Base-by-base conservation (phyloP, 805 yeast species). In the Clavispora vitiphila region DNA sequence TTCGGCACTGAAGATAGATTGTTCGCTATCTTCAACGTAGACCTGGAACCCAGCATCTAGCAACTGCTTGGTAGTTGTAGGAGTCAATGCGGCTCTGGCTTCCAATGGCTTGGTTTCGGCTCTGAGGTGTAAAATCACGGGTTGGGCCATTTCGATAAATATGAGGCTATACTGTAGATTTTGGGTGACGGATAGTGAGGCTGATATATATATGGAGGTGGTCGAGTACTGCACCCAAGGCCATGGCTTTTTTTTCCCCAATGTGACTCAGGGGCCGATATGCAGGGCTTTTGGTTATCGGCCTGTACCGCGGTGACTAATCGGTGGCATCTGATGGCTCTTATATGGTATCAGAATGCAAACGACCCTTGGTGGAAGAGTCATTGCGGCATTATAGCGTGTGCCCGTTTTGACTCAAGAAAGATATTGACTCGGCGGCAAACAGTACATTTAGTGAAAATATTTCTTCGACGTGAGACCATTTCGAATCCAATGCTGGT, bases 31-130 rank as follows among this genome's bases (percentile, higher is more conserved):
- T 69, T 93, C 99, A 40, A 93, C 96, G 53, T 72, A 87, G 36
- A 93, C 78, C 53, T 82, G 79, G 71, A 87, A 93, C 0, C 96
- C 97, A 35, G 95, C 90, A 44, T 83, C 87, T 47, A 87, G 64
- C 49, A 93, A 74, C 55, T 81, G 76, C 67, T 86, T 85, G 53
- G 95, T 82, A 31, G 96, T 86, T 34, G 87, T 67, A 24, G 99
- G 99, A 1, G 99, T 89, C 55, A 93, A 74, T 35, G 96, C 97
- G 34, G 98, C 96, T 72, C 99, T 84, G 48, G 95, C 96, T 71
- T 93, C 99, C 57, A 88, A 69, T 21, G 98, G 96, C 78, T 93
- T 93, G 57, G 93, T 86, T 65, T 93, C 99, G 25, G 97, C 97
- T 74, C 99, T 84, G 48, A 93, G 72, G 58, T 93, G 99, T 50